Conservation (phyloP, 1,284 basidiomycete genomes). For the Puccinia novopanici region DNA sequence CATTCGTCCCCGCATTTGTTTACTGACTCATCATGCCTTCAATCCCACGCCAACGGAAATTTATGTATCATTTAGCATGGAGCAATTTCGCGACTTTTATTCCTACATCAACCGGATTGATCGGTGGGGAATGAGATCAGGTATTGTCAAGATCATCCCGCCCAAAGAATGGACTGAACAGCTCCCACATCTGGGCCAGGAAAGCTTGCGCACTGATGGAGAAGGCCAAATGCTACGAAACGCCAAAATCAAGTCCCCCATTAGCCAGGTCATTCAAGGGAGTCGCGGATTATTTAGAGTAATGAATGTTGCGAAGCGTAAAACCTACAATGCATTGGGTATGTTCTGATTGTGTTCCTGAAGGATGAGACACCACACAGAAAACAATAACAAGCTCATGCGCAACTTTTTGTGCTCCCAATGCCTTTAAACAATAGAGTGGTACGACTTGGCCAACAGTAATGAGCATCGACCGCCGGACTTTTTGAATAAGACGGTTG, state of each 20-base stretch:
- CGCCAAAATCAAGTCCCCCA: slow-evolving; percentile 77
- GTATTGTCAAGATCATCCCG: slow-evolving; percentile 90
- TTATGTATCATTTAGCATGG: slow-evolving; percentile 26
- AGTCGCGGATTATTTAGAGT: slow-evolving; percentile 82
- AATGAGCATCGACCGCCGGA: slow-evolving; percentile 34
- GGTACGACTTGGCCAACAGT: slow-evolving; percentile 50
- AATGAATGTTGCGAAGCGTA: slow-evolving; percentile 85
- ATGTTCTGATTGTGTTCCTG: slow-evolving; percentile 1
- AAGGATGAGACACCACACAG: background rate
- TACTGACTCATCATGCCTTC: background rate
- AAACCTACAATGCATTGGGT: slow-evolving; percentile 60
- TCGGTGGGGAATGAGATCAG: slow-evolving; percentile 80
- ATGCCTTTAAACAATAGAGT: slow-evolving; percentile 11
- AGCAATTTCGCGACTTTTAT: slow-evolving; percentile 70
- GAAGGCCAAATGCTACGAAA: slow-evolving; percentile 56
- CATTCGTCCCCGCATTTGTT: background rate
- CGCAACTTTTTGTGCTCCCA: background rate
- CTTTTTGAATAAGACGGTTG: slow-evolving; percentile 34
- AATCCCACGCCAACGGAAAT: too few species aligned
- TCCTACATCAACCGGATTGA: slow-evolving; percentile 80
- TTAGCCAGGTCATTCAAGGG: slow-evolving; percentile 88
- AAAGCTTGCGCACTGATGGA: slow-evolving; percentile 62
- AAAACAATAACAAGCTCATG: background rate
- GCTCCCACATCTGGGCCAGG: slow-evolving; percentile 70
- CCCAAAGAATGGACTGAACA: slow-evolving; percentile 83